These are phyloP conservation scores for Viola odorata DNA, from an alignment of 345 rosid species.

Conservation along the genomic window DNA sequence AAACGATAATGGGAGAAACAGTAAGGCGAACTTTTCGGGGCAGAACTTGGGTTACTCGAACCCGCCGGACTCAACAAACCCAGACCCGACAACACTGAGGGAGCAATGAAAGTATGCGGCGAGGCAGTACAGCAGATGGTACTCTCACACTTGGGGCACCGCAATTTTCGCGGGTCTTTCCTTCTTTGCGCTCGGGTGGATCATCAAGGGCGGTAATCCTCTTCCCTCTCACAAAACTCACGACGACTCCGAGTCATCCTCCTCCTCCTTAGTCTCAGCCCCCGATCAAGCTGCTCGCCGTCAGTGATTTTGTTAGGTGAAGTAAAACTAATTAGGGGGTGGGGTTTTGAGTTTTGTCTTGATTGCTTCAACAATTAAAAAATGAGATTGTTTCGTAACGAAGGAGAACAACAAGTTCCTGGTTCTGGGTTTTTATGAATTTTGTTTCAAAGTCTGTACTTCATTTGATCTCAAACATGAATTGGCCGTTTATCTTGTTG, in stretches of 20 bases:
- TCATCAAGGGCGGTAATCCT: constrained; percentile 83
- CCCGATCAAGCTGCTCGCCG: neutral
- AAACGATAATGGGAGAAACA: neutral
- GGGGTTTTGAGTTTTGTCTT: too few species aligned
- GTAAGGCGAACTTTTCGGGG: constrained; percentile 25
- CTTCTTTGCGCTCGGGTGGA: constrained; percentile 83
- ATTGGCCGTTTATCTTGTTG: too few species aligned
- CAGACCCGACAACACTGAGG: constrained; percentile 66
- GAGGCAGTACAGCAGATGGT: constrained; percentile 70
- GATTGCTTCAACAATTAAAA: too few species aligned
- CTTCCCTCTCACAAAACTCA: constrained; percentile 52
- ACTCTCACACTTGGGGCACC: constrained; percentile 88
- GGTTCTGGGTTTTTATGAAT: too few species aligned
- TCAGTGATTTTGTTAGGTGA: too few species aligned
- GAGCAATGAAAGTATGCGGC: constrained; percentile 88
- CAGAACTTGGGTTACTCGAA: constrained; percentile 45
- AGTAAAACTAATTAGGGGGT: too few species aligned
- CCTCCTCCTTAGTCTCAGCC: neutral
- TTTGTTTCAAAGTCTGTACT: too few species aligned
- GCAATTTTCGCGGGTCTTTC: constrained; percentile 79
- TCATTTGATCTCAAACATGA: too few species aligned
- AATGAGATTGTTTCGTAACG: too few species aligned
- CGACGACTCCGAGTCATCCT: neutral
- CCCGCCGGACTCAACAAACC: constrained; percentile 56
- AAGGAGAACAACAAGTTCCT: too few species aligned